phyloP scores from a whole-genome alignment of 441 rosid genomes.

The Pelargonium myrrhifolium region DNA sequence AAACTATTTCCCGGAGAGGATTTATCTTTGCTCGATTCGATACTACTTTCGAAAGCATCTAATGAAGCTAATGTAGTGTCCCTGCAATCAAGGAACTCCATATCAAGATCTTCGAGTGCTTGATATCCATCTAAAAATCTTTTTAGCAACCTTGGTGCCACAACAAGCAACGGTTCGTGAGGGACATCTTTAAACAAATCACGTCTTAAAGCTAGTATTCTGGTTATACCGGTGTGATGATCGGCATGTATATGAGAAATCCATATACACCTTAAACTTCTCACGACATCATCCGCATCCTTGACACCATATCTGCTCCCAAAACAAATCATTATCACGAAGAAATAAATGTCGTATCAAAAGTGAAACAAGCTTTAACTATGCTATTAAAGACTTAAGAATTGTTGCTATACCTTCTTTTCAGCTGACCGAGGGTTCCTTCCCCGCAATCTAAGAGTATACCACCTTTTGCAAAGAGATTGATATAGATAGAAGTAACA shows the following conservation, averaged over 20 bases:
- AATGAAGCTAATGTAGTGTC: conserved; percentile 54
- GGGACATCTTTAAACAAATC: conserved; percentile 50
- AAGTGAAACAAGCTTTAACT: background rate
- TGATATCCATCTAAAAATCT: conserved; percentile 82
- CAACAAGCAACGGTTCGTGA: conserved; percentile 71
- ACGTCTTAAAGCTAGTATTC: conserved; percentile 71
- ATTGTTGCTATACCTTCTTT: conserved; percentile 50
- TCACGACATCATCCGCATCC: conserved; percentile 62
- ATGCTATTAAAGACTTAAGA: background rate
- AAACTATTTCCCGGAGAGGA: conserved; percentile 23
- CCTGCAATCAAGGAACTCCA: conserved; percentile 83
- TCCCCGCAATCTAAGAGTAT: conserved; percentile 88
- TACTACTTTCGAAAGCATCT: conserved; percentile 36
- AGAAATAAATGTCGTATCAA: background rate
- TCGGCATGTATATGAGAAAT: conserved; percentile 96
- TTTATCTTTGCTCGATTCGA: conserved; percentile 21
- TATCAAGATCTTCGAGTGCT: conserved; percentile 80
- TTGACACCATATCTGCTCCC: conserved; percentile 57
- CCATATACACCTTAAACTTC: conserved; percentile 68
- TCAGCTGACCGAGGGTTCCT: conserved; percentile 91
- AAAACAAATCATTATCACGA: background rate
- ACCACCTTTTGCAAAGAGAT: conserved; percentile 72
- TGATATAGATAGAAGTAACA: conserved; percentile 65
- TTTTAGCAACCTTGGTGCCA: conserved; percentile 74
- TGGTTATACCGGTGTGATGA: conserved; percentile 80